Base-by-base conservation (phyloP, 2,329 filamentous ascomycete species). In the Colletotrichum noveboracense region DNA sequence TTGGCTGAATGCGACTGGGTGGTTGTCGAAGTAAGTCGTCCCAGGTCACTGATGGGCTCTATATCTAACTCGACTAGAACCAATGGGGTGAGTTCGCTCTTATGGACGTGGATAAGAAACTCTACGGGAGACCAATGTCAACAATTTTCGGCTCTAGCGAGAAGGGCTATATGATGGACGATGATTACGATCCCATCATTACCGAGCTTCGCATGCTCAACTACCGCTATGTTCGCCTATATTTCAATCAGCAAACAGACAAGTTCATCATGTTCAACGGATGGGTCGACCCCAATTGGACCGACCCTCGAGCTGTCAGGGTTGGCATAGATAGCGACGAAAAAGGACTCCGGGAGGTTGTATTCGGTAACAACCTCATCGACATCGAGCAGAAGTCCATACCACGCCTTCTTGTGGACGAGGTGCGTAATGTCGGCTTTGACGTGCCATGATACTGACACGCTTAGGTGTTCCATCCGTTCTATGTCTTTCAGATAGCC, bases 401-500 rank as follows among this genome's bases (percentile, higher is more conserved):
- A 18, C 89, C 92, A 2, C 95, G 97, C 81, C 91, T 99, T 64
- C 89, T 99, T 16, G 89, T 98, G 24, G 96, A 99, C 79, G 97
- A 99, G 87, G 94, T 95, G 83, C 43, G 82, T 75, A 70, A 55
- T 43, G 38, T 8, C 26, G 21, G 9, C 66, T 8, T 9, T 30
- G 16, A 14, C n/a, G n/a, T 21, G 65, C 26, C 16, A 18, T n/a
- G 18, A 75, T 70, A 78, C 81, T 82, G 71, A 81, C 67, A 65
- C 26, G 13, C n/a, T 24, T 77, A 95, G 91, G 96, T 95, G 24
- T 96, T 99, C 80, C 97, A 99, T 82, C 97, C 97, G 0, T 99
- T 99, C 83, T 99, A 99, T 83, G 94, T 99, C 71, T 99, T 99
- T 82, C 97, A 99, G 85, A 93, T 98, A 80, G 96, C 96, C 64